phyloP scores from a whole-genome alignment of 176 grass and related monocot genomes.

The Carex parvula region DNA sequence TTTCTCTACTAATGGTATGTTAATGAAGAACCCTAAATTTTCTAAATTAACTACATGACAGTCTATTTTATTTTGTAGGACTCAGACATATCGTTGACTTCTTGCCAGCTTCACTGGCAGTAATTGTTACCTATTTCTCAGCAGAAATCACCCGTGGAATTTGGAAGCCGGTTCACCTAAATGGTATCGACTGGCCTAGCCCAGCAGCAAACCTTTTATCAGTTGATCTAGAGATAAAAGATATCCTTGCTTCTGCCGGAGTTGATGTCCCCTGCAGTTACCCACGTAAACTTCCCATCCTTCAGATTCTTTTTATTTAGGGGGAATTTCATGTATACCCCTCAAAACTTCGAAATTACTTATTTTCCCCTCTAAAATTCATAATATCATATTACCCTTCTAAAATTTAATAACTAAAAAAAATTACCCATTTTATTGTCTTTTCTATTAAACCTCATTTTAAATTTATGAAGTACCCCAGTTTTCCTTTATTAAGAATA shows the following conservation, averaged over 20 bases:
- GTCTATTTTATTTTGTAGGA: constrained; percentile 44
- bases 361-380: too few species aligned
- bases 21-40: neutral
- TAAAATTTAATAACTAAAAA: too few species aligned
- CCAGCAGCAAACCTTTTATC: constrained; percentile 42
- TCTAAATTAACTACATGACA: constrained; percentile 23
- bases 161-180: constrained; percentile 50
- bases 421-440: too few species aligned
- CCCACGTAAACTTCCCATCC: constrained; percentile 32
- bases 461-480: too few species aligned
- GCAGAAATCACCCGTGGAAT: constrained; percentile 58
- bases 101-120: constrained; percentile 47
- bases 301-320: neutral
- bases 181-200: constrained; percentile 51
- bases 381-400: too few species aligned
- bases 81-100: constrained; percentile 48
- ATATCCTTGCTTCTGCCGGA: constrained; percentile 68
- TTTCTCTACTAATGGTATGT: neutral
- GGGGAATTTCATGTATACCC: too few species aligned
- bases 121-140: constrained; percentile 44
- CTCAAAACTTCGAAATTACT: too few species aligned
- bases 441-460: too few species aligned
- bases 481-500: too few species aligned
- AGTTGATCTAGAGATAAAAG: constrained; percentile 68
- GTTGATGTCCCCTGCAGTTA: constrained; percentile 59